Evolutionary conservation across 108 stramenopile genomes (phyloP), one percentile per base, ranked within the genome.

Genomic region (Parmales sp.): DNA sequence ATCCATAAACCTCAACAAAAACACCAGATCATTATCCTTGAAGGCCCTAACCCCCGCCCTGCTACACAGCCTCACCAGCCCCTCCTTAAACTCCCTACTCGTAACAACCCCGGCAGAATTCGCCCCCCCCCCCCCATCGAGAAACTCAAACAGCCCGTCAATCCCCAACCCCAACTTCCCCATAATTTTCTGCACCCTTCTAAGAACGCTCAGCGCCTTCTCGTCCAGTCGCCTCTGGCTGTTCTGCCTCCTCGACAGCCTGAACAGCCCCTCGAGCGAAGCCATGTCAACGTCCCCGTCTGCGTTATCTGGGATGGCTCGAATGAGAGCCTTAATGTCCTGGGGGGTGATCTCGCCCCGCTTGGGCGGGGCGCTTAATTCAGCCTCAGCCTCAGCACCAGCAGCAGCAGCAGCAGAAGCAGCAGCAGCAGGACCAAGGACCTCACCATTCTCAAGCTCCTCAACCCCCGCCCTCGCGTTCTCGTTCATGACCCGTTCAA

Each of bases 231-330:
- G 54, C 31, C 36, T 60, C 28, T 60, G 54, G 3, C 31, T 34
- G 54, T 28, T 60, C 16, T 28, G 31, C 26, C 54, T 3, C 6
- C 54, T 28, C 29, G 54, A 60, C 26, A 34, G 16, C 2, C 54
- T 28, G 54, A 60, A 60, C 54, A 60, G 29, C 31, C 36, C 36
- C 31, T 60, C 54, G 31, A 60, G 54, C 54, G 29, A 28, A 2
- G 54, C 54, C 54, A 60, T 28, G 54, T 60, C 26, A 28, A 60
- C 54, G 54, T 60, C 54, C 26, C 54, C 54, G 54, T 60, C 54
- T 34, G 29, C 54, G 4, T 28, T 60, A 28, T 60, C 54, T 28
- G 29, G 31, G 20, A 60, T 60, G 29, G n/a, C 18, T 13, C n/a
- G 16, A 20, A 60, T 60, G 0, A 60, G 54, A 34, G 36, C 8